phyloP scores from a whole-genome alignment of 2,329 filamentous ascomycete species.

The Hypoxylon sp. region DNA sequence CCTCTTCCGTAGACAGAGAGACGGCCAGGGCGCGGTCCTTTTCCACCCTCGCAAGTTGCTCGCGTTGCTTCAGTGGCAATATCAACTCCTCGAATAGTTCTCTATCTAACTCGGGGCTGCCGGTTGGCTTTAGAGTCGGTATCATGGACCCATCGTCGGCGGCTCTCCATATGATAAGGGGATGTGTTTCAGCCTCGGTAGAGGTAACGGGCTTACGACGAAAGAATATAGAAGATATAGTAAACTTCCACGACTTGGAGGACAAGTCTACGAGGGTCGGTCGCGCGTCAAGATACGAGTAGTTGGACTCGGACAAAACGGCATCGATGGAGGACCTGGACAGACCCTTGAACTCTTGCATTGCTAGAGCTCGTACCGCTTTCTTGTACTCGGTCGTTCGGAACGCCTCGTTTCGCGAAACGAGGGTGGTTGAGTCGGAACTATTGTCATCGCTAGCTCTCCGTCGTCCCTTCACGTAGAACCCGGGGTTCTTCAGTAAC shows the following conservation, averaged over 20 bases:
- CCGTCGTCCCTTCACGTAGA: constrained; percentile 79
- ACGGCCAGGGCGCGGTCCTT: constrained; percentile 67
- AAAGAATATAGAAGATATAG: constrained; percentile 77
- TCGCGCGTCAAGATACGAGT: constrained; percentile 80
- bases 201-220: constrained; percentile 70
- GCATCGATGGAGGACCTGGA: constrained; percentile 80
- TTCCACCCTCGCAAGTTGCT: constrained; percentile 60
- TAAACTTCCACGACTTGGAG: constrained; percentile 82
- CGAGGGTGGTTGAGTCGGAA: constrained; percentile 50
- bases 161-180: constrained; percentile 72
- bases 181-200: constrained; percentile 70
- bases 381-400: constrained; percentile 75
- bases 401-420: constrained; percentile 75
- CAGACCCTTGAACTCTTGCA: constrained; percentile 81
- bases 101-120: constrained; percentile 72
- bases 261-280: constrained; percentile 77
- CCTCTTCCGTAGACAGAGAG: constrained; percentile 69
- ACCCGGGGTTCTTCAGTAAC: constrained; percentile 77
- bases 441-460: constrained; percentile 52
- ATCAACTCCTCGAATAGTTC: constrained; percentile 72
- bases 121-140: constrained; percentile 75
- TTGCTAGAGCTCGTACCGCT: constrained; percentile 76
- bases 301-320: constrained; percentile 84
- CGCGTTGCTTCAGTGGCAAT: constrained; percentile 63
- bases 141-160: constrained; percentile 67